Evolutionary conservation across 108 stramenopile genomes (phyloP), one percentile per base, ranked within the genome.

Genomic region (Pseudonitzschia delicatissima): DNA sequence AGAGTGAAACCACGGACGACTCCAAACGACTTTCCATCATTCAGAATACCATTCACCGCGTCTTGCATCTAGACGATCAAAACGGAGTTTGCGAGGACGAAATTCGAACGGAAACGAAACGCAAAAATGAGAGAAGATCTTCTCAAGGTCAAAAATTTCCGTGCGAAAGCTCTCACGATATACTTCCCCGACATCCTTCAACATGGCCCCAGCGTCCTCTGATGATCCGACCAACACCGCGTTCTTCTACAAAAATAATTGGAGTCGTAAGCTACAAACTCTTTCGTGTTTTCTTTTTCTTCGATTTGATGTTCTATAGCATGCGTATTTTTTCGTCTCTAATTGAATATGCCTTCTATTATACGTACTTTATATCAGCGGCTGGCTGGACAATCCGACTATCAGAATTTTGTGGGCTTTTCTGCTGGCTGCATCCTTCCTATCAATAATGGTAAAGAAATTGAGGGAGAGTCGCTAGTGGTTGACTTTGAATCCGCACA

Each of bases 401-500:
- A 53, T 17, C 32, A 36, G 33, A 31, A 58, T 23, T 69, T 69
- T 11, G 45, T 62, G 31, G 59, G 69, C 15, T 78, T 68, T 50
- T 57, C 49, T 58, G 50, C 64, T 18, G 77, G 72, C 4, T 80
- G 79, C 40, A 80, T 76, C 32, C 53, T 86, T 11, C 85, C 85
- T 5, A 77, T 86, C 31, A 86, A 86, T 42, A 71, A 67, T 73
- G 85, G 85, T 13, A 57, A 23, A 13, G 85, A 86, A 42, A 45
- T 62, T 15, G 28, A 48, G 15, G 85, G 85, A 49, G 61, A 73
- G 18, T 79, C 80, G 40, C 32, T 83, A 48, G 82, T 86, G 6
- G 61, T 83, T 26, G 86, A 87, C 50, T 87, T 87, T 78, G 82
- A 87, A 71, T 72, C 74, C 4, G 68, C 70, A 27, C 40, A 67